These are phyloP conservation scores for Maudiozyma turicensis DNA, from an alignment of 805 yeast species.

Conservation along the genomic window DNA sequence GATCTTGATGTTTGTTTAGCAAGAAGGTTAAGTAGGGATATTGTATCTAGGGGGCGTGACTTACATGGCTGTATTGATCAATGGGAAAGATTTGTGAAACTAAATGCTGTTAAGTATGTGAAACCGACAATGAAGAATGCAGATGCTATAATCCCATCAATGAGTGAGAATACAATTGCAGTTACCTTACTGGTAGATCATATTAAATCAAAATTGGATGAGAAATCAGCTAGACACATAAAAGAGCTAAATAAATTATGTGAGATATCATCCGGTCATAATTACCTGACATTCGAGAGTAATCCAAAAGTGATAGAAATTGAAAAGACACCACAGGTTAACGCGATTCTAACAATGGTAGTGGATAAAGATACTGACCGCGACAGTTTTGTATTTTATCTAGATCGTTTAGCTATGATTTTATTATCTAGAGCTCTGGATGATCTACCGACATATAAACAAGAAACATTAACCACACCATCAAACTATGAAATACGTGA, in stretches of 20 bases:
- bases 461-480: constrained; percentile 36
- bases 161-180: constrained; percentile 74
- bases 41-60: constrained; percentile 77
- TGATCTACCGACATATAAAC: constrained; percentile 33
- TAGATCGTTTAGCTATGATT: constrained; percentile 69
- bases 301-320: constrained; percentile 24
- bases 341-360: constrained; percentile 63
- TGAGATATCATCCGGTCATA: constrained; percentile 7
- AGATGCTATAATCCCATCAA: constrained; percentile 84
- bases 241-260: constrained; percentile 46
- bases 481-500: constrained; percentile 23
- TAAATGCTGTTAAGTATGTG: constrained; percentile 71
- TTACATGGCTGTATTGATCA: constrained; percentile 72
- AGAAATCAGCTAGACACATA: constrained; percentile 61
- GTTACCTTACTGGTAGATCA: constrained; percentile 72
- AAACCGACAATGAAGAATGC: constrained; percentile 60
- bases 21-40: constrained; percentile 79
- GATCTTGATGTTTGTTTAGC: constrained; percentile 90
- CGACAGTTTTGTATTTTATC: constrained; percentile 77
- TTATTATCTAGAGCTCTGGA: constrained; percentile 64
- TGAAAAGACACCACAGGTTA: constrained; percentile 50
- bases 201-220: constrained; percentile 56
- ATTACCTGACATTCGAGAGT: constrained; percentile 3
- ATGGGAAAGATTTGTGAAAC: constrained; percentile 88
- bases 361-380: constrained; percentile 45